These are phyloP conservation scores for Megacollybia marginata DNA, from an alignment of 768 basidiomycete species.

Conservation along the genomic window DNA sequence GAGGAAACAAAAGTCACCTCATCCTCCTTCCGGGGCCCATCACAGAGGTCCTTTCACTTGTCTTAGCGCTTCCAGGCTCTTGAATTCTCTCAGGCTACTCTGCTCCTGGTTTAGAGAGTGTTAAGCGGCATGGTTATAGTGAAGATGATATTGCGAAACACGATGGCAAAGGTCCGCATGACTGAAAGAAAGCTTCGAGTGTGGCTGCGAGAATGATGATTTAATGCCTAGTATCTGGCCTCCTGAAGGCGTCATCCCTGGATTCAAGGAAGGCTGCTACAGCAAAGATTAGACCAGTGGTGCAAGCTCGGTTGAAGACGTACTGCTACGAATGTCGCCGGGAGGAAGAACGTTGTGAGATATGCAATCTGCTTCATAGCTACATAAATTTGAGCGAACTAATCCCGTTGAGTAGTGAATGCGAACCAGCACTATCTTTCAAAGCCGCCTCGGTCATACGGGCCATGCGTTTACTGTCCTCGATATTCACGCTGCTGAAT, in stretches of 20 bases:
- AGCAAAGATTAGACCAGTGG: neutral
- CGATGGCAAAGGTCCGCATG: slow-evolving; percentile 25
- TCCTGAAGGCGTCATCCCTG: slow-evolving; percentile 42
- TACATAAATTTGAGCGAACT: slow-evolving; percentile 3
- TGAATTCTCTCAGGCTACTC: slow-evolving; percentile 24
- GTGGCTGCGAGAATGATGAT: slow-evolving; percentile 37
- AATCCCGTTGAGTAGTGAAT: neutral
- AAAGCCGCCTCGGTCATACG: slow-evolving; percentile 32
- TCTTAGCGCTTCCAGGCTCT: slow-evolving; percentile 12
- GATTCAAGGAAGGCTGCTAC: slow-evolving; percentile 47
- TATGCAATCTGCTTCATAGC: slow-evolving; percentile 51
- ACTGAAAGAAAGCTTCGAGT: slow-evolving; percentile 50
- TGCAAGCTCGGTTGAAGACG: slow-evolving; percentile 6
- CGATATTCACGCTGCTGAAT: slow-evolving; percentile 40
- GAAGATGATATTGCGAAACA: slow-evolving; percentile 17
- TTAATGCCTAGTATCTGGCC: slow-evolving; percentile 53
- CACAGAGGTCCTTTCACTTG: slow-evolving; percentile 29
- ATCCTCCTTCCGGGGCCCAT: slow-evolving; percentile 35
- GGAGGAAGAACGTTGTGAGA: slow-evolving; percentile 56
- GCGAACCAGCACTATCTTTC: slow-evolving; percentile 33
- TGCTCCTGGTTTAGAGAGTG: slow-evolving; percentile 30
- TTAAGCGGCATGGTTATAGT: slow-evolving; percentile 29
- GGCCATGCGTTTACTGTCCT: slow-evolving; percentile 37
- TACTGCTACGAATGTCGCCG: slow-evolving; percentile 42
- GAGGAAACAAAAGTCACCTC: slow-evolving; percentile 38